Evolutionary conservation across 495 filamentous ascomycete species (phyloP), one percentile per base, ranked within the genome.

Genomic region (Sordaria brevicollis): DNA sequence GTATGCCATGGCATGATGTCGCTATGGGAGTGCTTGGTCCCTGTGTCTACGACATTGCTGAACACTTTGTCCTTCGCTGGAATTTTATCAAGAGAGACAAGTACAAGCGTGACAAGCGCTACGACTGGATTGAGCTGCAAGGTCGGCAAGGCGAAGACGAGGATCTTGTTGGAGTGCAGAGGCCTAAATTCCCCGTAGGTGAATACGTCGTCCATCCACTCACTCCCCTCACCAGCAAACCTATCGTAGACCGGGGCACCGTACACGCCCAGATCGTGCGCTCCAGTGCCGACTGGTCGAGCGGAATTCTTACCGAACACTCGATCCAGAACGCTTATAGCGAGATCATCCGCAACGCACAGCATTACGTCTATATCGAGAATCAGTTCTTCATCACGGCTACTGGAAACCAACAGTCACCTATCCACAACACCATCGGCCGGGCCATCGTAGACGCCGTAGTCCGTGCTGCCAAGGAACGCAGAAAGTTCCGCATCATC

Each of bases 351-450:
- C 81, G 88, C 33, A 91, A 90, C 67, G 94, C 94, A 0, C 79
- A 94, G 79, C 92, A 97, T 76, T 97, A 89, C 76, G 90, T 98
- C 65, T 98, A 98, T 80, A 97, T 97, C 71, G 94, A 97, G 79
- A 98, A 98, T 74, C 94, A 98, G 73, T 97, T 97, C 83, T 97
- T 98, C 85, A 95, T 96, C 75, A 96, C 94, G 11, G 93, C 94
- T 9, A 98, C 94, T 1, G 93, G 94, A 13, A 91, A 94, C 33
- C 77, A 96, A 38, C 94, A 97, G 79, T 79, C 81, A 0, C 94
- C 94, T 2, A 88, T 97, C 65, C 89, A 93, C 76, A 99, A 99
- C 78, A 89, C 86, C 15, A 90, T 97, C 69, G 95, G 95, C 7
- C 83, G 83, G 13, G 88, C 95, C 9, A 96, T 99, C 65, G 95